Percentiles rank a stretch among this genome's conserved stretches.
Evolutionary conservation across 768 basidiomycete species (phyloP).

Genomic region (Saitozyma sp.): DNA sequence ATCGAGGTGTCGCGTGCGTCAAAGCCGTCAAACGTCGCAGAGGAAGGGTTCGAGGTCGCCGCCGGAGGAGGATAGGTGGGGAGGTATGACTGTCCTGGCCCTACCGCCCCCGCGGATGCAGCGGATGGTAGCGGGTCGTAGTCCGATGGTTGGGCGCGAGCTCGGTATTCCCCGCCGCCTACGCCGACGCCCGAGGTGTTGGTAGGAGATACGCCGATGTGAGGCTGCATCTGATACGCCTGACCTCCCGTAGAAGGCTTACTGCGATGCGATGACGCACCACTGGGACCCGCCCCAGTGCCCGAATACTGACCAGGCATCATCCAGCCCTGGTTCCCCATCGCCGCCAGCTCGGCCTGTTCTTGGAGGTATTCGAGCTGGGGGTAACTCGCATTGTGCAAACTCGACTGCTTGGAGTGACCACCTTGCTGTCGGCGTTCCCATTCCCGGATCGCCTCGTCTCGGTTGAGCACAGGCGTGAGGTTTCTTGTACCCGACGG

Average conservation of each 20-base stretch:
- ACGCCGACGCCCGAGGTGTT: constrained; percentile 2
- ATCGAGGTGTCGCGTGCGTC: constrained; percentile 25
- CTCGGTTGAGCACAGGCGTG: constrained; percentile 90
- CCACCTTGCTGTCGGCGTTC: constrained; percentile 79
- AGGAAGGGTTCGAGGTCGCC: constrained; percentile 22
- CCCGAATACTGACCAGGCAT: constrained; percentile 32
- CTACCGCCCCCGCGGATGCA: background rate
- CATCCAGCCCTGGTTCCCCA: constrained; percentile 35
- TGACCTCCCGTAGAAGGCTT: constrained; percentile 13
- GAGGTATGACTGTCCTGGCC: constrained; percentile 11
- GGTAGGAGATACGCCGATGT: constrained; percentile 30
- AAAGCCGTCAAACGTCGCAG: constrained; percentile 35
- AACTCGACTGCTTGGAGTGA: constrained; percentile 39
- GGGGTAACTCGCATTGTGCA: constrained; percentile 71
- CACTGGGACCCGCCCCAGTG: background rate
- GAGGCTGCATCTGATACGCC: constrained; percentile 44
- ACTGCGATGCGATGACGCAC: constrained; percentile 12
- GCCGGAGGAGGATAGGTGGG: constrained; percentile 43
- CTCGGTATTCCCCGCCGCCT: constrained; percentile 4
- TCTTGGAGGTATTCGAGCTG: constrained; percentile 90
- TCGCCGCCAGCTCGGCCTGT: constrained; percentile 64
- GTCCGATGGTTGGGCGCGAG: constrained; percentile 12
- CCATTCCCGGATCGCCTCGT: constrained; percentile 95
- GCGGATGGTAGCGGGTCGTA: constrained; percentile 25
- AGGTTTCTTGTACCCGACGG: constrained; percentile 56